Percentiles rank a stretch among this genome's conserved stretches.
phyloP scores from a whole-genome alignment of 345 rosid genomes.

The Linum tenue region DNA sequence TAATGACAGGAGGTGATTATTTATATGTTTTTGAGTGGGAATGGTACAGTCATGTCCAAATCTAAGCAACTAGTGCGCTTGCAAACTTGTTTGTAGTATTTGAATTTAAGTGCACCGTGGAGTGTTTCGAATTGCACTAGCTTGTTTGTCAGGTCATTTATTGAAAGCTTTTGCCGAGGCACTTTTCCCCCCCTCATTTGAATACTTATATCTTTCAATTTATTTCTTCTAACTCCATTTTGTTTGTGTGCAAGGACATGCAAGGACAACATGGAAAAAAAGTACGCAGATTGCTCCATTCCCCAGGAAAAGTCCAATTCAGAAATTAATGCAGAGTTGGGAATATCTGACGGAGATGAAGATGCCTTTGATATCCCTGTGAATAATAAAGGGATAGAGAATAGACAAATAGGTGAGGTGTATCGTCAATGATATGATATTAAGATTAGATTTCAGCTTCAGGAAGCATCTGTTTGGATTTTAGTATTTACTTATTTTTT shows the following conservation, averaged over 20 bases:
- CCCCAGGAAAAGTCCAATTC: slow-evolving; percentile 90
- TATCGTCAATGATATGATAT: slow-evolving; percentile 3
- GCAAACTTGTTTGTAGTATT: too few relatives aligned
- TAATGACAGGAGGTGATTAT: too few relatives aligned
- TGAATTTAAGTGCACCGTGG: too few relatives aligned
- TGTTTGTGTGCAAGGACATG: slow-evolving; percentile 49
- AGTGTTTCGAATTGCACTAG: too few relatives aligned
- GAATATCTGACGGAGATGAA: slow-evolving; percentile 80
- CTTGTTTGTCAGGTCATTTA: too few relatives aligned
- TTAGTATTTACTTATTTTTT: not conserved
- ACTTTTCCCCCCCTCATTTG: too few relatives aligned
- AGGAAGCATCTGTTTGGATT: slow-evolving; percentile 8
- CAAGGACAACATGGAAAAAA: slow-evolving; percentile 58
- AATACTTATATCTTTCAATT: too few relatives aligned
- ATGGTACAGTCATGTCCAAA: not conserved
- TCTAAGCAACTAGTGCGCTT: not conserved
- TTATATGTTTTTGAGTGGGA: too few relatives aligned
- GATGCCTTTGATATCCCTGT: slow-evolving; percentile 48
- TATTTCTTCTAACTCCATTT: too few relatives aligned
- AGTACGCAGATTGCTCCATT: slow-evolving; percentile 72
- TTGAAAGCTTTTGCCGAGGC: too few relatives aligned
- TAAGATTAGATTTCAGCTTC: slow-evolving; percentile 6
- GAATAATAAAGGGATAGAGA: slow-evolving; percentile 40
- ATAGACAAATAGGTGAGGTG: slow-evolving; percentile 43
- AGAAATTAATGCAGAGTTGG: slow-evolving; percentile 88